Percentiles rank a stretch among this genome's conserved stretches.
These are phyloP conservation scores for Coemansia sp. DNA, from an alignment of 192 early-diverging fungal species.

Conservation along the genomic window DNA sequence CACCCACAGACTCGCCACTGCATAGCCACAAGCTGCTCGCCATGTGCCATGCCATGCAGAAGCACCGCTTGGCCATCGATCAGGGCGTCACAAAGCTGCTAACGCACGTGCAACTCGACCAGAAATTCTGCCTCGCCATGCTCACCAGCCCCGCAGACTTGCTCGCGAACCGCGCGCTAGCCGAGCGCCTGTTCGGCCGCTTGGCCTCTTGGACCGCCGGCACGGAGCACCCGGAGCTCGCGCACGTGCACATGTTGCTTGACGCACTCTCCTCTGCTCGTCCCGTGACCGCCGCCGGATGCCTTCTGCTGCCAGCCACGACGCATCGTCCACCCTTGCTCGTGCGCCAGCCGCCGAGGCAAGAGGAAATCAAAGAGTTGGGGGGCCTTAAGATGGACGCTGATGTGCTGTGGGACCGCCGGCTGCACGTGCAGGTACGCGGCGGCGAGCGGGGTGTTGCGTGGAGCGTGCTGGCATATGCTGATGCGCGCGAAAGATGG, in stretches of 20 bases:
- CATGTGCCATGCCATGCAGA: constrained; percentile 34
- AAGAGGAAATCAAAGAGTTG: constrained; percentile 13
- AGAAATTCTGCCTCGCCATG: constrained; percentile 4
- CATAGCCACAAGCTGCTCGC: constrained; percentile 12
- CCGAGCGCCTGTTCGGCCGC: constrained; percentile 35
- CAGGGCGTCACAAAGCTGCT: constrained; percentile 9
- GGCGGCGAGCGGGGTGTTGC: not conserved
- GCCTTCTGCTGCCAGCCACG: constrained; percentile 24
- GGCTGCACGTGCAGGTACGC: constrained; percentile 11
- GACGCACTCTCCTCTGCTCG: constrained; percentile 1
- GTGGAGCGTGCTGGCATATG: constrained; percentile 24
- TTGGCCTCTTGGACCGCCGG: constrained; percentile 30
- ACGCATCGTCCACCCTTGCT: constrained; percentile 30
- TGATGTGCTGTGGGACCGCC: constrained; percentile 31
- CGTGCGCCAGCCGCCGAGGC: constrained; percentile 35
- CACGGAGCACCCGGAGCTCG: constrained; percentile 34
- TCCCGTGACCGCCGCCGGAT: constrained; percentile 18
- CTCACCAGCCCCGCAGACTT: constrained; percentile 8
- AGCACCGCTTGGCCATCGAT: constrained; percentile 32
- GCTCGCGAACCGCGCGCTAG: constrained; percentile 27
- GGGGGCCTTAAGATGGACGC: constrained; percentile 5
- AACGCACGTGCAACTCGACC: constrained; percentile 1
- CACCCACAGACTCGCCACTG: constrained; percentile 18
- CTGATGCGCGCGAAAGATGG: constrained; percentile 18
- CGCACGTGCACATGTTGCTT: constrained; percentile 23